Conservation (phyloP, 2,329 filamentous ascomycete species). For the Sporothrix phasma region DNA sequence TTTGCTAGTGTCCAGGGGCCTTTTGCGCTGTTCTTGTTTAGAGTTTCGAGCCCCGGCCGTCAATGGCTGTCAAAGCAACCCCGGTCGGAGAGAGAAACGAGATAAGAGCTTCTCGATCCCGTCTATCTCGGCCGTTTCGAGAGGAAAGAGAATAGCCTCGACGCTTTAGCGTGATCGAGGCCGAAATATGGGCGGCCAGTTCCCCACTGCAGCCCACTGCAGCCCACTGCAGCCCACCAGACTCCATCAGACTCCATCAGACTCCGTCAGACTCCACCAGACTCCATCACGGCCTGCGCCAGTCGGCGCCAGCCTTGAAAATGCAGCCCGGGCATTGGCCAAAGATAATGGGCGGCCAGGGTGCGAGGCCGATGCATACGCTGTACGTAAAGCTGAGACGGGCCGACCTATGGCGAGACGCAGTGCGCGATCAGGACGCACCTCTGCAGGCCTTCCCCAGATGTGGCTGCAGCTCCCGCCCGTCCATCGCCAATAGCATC, state of each 20-base stretch:
- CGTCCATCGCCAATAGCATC: background rate
- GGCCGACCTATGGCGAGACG: background rate
- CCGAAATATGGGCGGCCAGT: background rate
- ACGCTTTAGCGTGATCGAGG: background rate
- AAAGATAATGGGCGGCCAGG: constrained; percentile 3
- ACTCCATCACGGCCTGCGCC: background rate
- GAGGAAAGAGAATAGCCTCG: background rate
- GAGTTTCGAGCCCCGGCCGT: background rate
- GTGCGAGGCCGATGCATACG: background rate
- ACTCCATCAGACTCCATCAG: background rate
- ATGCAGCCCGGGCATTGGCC: constrained; percentile 6
- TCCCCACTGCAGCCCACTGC: background rate
- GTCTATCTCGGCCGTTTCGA: background rate
- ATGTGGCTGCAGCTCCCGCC: background rate
- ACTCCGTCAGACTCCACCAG: background rate
- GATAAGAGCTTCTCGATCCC: constrained; percentile 7
- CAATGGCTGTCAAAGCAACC: background rate
- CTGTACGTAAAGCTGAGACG: constrained; percentile 1
- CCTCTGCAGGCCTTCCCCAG: background rate
- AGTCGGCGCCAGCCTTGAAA: constrained; percentile 2
- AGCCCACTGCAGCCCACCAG: no score
- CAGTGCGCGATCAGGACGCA: background rate
- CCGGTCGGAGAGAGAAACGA: background rate
- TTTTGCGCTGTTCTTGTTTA: background rate
- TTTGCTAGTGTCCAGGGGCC: background rate